phyloP scores from a whole-genome alignment of 202 grass and related monocot species.

The Zoysia matrella region DNA sequence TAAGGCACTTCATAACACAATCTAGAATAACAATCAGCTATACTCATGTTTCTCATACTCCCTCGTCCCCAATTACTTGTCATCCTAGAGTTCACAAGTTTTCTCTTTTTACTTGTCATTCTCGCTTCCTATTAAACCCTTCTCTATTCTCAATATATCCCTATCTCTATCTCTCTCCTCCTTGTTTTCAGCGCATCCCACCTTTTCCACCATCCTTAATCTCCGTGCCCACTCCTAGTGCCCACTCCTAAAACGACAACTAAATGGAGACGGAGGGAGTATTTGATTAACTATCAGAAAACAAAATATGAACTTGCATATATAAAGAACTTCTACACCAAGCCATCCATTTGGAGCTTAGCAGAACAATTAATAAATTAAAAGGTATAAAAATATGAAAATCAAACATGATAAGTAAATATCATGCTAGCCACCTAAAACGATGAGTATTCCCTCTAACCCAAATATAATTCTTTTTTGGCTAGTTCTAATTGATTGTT shows the following conservation, averaged over 20 bases:
- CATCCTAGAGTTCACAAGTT: no score
- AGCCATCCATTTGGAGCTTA: constrained; percentile 6
- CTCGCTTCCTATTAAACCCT: no score
- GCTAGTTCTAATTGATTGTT: background rate
- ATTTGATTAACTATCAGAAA: constrained; percentile 17
- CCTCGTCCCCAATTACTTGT: no score
- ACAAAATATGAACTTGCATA: background rate
- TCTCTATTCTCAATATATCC: no score
- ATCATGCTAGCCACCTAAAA: constrained; percentile 1
- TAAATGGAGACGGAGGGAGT: background rate
- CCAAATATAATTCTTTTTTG: background rate
- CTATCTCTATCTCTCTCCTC: no score
- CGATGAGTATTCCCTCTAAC: background rate
- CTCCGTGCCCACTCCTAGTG: no score
- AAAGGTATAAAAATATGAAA: background rate
- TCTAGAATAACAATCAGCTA: background rate
- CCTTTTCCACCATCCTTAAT: no score
- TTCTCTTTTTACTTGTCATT: no score
- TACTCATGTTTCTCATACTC: background rate
- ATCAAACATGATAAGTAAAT: background rate
- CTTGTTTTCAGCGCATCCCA: no score
- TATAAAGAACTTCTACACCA: background rate
- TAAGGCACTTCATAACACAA: constrained; percentile 26
- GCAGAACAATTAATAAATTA: background rate
- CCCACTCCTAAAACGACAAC: no score